Conservation (phyloP, 1,284 basidiomycete species). For the Ceratobasidium sp. region DNA sequence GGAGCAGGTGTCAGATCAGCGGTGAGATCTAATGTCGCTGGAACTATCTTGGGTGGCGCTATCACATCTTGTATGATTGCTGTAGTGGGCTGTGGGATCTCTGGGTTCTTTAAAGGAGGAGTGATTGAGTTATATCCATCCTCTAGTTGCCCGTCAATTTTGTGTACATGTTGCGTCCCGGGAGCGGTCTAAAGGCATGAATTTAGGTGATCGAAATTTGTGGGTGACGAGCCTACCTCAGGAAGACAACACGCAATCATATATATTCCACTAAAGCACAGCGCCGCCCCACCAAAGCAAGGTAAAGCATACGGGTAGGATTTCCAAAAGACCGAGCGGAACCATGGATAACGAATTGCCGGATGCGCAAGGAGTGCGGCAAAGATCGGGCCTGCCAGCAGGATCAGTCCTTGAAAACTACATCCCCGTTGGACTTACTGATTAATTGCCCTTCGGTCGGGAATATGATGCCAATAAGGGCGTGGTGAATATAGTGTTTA, state of each 20-base stretch:
- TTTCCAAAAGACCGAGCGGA: slow-evolving; percentile 21
- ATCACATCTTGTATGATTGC: background rate
- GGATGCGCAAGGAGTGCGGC: slow-evolving; percentile 20
- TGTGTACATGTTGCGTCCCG: background rate
- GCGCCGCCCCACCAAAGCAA: slow-evolving; percentile 21
- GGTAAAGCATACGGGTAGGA: slow-evolving; percentile 26
- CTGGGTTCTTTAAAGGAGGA: background rate
- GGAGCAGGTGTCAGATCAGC: background rate
- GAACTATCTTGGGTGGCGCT: background rate
- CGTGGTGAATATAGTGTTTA: background rate
- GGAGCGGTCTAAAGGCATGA: slow-evolving; percentile 23
- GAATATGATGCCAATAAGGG: background rate
- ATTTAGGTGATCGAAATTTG: background rate
- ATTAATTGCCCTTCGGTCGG: slow-evolving; percentile 17
- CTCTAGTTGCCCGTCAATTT: background rate
- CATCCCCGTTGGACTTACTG: background rate
- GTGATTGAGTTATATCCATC: background rate
- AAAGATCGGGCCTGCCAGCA: slow-evolving; percentile 23
- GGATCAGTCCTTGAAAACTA: background rate
- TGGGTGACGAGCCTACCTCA: background rate
- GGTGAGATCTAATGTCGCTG: background rate
- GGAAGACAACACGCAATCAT: slow-evolving; percentile 17
- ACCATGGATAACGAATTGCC: slow-evolving; percentile 11
- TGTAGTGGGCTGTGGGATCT: background rate
- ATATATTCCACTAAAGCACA: slow-evolving; percentile 20